Conservation (phyloP, 2,329 filamentous ascomycete genomes). For the Aspergillus fumigatiaffinis region DNA sequence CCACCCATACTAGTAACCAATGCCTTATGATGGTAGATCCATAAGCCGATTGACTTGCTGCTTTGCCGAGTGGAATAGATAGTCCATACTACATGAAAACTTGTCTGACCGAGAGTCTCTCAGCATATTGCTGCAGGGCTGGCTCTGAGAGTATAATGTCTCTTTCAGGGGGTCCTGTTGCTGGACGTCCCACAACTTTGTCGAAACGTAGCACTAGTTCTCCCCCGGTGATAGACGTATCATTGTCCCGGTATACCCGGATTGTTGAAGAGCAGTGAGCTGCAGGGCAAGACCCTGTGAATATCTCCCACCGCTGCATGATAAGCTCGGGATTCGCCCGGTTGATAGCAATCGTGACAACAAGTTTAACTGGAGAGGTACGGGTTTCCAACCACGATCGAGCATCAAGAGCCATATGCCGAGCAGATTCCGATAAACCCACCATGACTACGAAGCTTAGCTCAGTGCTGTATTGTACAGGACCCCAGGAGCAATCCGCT, state of each 20-base stretch:
- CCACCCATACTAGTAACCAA: no score
- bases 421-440: no score
- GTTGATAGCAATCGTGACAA: conserved; percentile 17
- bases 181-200: conserved; percentile 15
- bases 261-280: conserved; percentile 13
- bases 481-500: conserved; percentile 18
- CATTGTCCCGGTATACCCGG: conserved; percentile 14
- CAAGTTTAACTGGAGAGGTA: conserved; percentile 15
- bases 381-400: conserved; percentile 17
- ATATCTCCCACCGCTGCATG: no score
- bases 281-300: conserved; percentile 12
- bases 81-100: background rate
- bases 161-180: conserved; percentile 25
- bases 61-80: no score
- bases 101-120: background rate
- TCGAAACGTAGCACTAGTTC: background rate
- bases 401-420: no score
- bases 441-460: no score
- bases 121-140: background rate
- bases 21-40: background rate
- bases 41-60: background rate
- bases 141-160: conserved; percentile 21
- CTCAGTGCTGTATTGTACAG: conserved; percentile 9
- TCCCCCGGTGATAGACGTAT: conserved; percentile 14
- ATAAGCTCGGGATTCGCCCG: no score